Evolutionary conservation across 2,329 filamentous ascomycete species (phyloP).

Genomic region (Magnaporthiopsis poae): DNA sequence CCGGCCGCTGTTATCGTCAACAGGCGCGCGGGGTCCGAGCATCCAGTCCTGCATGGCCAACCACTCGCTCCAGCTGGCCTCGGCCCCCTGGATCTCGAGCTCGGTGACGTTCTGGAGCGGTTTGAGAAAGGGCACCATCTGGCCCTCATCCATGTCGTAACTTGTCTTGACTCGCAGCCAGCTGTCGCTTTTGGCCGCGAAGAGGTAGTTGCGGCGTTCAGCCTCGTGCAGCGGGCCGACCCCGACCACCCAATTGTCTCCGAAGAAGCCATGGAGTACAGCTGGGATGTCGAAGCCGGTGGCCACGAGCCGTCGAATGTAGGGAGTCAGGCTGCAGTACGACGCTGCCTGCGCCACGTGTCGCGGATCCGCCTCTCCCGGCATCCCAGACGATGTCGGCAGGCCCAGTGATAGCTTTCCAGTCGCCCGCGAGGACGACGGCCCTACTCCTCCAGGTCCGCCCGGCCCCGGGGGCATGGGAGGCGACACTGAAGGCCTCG

Average conservation of each 20-base stretch:
- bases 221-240: constrained; percentile 76
- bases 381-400: not conserved
- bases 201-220: constrained; percentile 87
- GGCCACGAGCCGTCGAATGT: constrained; percentile 78
- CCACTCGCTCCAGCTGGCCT: constrained; percentile 87
- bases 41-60: constrained; percentile 97
- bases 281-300: constrained; percentile 82
- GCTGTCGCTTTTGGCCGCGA: constrained; percentile 82
- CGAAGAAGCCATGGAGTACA: constrained; percentile 91
- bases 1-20: constrained; percentile 15
- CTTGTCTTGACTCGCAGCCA: constrained; percentile 83
- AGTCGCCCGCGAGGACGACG: too few species aligned
- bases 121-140: constrained; percentile 77
- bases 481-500: constrained; percentile 25
- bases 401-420: too few species aligned
- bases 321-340: constrained; percentile 67
- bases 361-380: constrained; percentile 18
- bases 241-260: constrained; percentile 78
- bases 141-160: constrained; percentile 77
- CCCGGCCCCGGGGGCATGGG: constrained; percentile 23
- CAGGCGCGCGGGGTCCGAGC: constrained; percentile 71
- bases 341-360: constrained; percentile 19
- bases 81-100: constrained; percentile 71
- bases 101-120: constrained; percentile 69
- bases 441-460: constrained; percentile 9